These are phyloP conservation scores for Drechslerella dactyloides DNA, from an alignment of 2,329 filamentous ascomycete species.

Conservation along the genomic window DNA sequence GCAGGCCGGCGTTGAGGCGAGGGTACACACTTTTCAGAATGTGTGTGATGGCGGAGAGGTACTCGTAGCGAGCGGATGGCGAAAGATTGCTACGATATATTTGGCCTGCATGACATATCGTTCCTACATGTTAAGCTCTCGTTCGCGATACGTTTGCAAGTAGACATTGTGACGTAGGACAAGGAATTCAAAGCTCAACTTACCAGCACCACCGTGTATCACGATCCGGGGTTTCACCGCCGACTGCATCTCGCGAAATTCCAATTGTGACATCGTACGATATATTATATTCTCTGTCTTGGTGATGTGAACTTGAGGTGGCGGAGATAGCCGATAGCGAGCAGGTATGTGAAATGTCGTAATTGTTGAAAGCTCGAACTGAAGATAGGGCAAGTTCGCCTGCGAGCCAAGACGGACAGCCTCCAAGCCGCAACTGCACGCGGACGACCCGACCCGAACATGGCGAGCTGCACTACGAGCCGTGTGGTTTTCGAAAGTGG, in stretches of 20 bases:
- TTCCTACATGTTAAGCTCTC: slow-evolving; percentile 56
- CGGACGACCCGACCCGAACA: no score
- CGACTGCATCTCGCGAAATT: background rate
- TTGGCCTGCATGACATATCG: slow-evolving; percentile 16
- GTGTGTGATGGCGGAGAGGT: slow-evolving; percentile 67
- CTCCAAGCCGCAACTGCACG: no score
- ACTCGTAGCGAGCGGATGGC: slow-evolving; percentile 64
- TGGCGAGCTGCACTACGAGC: no score
- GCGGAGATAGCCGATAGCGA: background rate
- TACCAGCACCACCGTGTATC: slow-evolving; percentile 48
- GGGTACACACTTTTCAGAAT: slow-evolving; percentile 63
- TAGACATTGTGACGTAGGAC: background rate
- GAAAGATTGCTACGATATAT: slow-evolving; percentile 65
- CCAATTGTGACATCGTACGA: background rate
- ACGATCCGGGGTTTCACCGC: slow-evolving; percentile 29
- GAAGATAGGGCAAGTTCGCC: no score
- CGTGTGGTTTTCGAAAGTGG: no score
- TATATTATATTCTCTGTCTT: no score
- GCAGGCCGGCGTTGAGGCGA: slow-evolving; percentile 58
- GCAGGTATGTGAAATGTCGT: background rate
- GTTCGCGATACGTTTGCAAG: background rate
- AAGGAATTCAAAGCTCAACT: background rate
- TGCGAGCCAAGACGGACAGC: no score
- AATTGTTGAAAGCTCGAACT: background rate
- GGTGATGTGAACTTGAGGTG: no score